Evolutionary conservation across 2,329 filamentous ascomycete genomes (phyloP), one percentile per base, ranked within the genome.

Genomic region (Tolypocladium amazonense): DNA sequence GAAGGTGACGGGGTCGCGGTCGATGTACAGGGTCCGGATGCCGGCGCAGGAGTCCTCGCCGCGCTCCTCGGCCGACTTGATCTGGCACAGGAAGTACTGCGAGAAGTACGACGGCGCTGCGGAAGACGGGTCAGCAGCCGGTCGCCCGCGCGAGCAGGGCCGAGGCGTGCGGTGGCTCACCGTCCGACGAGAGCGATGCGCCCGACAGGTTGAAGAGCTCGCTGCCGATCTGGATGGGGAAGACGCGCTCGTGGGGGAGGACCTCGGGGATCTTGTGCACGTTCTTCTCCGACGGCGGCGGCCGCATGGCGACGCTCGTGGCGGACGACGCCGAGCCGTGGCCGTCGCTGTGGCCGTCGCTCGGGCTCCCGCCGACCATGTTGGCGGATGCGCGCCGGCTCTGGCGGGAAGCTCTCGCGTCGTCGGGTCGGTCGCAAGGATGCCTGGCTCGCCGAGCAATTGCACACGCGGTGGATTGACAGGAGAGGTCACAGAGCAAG

Each of bases 21-120:
- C 93, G 69, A 97, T 97, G 75, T 97, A 97, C 8, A 97, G 80
- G 0, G 93, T 96, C 65, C 88, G 86, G 61, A 96, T 78, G 55
- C 75, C 73, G 6, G 68, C 65, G 45, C 69, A 72, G 6, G 75
- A 60, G 59, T 83, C 81, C 59, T 85, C 80, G 61, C 82, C 82
- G 59, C 81, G 81, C 55, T 82, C 79, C 61, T 85, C 81, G 56
- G 82, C 87, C 65, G 79, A 76, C 60, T 83, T 81, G 47, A 97
- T 75, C 75, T 97, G 92, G 67, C 90, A 89, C 66, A 87, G 81
- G 73, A 97, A 97, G 77, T 94, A 97, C 66, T 91, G 88, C 25
- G 93, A 96, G 76, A 97, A 97, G 74, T 97, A 97, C 56, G 92
- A 97, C 61, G 93, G 93, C 69, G 92, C 93, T 96, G 50, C 20